Conservation (phyloP, 73 alveolate genomes). For the Loxodes magnus region DNA sequence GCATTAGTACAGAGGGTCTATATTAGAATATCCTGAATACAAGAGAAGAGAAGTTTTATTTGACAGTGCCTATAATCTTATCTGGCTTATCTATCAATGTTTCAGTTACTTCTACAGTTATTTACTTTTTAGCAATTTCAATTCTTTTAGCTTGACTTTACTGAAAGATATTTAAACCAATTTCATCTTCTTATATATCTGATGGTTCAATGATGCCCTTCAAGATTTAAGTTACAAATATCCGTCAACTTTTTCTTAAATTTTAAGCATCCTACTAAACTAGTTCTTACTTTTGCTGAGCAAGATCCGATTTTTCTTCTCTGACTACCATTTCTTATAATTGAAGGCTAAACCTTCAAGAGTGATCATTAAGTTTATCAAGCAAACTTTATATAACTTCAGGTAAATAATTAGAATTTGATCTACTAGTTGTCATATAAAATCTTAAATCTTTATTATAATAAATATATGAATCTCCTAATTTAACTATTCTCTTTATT, state of each 20-base stretch:
- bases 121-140: slow-evolving; percentile 91
- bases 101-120: slow-evolving; percentile 92
- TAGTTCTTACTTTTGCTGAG: slow-evolving; percentile 89
- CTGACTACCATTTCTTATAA: slow-evolving; percentile 91
- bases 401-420: slow-evolving; percentile 98
- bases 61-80: slow-evolving; percentile 91
- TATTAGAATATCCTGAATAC: slow-evolving; percentile 91
- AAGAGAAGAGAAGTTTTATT: slow-evolving; percentile 92
- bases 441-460: slow-evolving; percentile 89
- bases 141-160: slow-evolving; percentile 84
- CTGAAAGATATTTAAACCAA: slow-evolving; percentile 87
- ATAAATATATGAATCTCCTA: slow-evolving; percentile 92
- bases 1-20: slow-evolving; percentile 99
- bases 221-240: slow-evolving; percentile 85
- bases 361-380: slow-evolving; percentile 96
- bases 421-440: slow-evolving; percentile 92
- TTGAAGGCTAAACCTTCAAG: slow-evolving; percentile 95
- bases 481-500: slow-evolving; percentile 53
- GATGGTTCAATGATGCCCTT: slow-evolving; percentile 71
- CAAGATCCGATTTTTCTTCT: slow-evolving; percentile 98
- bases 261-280: slow-evolving; percentile 92
- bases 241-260: slow-evolving; percentile 79
- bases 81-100: slow-evolving; percentile 93
- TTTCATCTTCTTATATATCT: slow-evolving; percentile 89
- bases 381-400: slow-evolving; percentile 93